Evolutionary conservation across 495 filamentous ascomycete genomes (phyloP), one percentile per base, ranked within the genome.

Genomic region (Elaphomyces granulatus): DNA sequence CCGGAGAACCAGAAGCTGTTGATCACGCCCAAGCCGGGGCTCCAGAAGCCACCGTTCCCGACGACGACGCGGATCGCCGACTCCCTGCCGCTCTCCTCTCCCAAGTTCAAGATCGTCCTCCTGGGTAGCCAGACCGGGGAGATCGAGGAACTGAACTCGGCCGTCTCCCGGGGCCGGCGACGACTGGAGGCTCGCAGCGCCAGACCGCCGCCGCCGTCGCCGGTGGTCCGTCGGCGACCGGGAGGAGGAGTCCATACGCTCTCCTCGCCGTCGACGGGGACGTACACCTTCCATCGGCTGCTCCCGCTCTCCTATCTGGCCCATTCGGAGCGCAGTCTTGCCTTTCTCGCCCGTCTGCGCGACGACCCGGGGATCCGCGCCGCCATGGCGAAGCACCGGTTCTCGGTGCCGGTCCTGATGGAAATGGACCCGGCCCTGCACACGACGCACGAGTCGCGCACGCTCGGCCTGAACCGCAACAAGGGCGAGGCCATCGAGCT

Each of bases 351-450:
- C 48, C 75, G 83, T 0, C 70, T 98, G 4, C 72, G 74, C 45
- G 68, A 74, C 41, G 90, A 98, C 66, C 76, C 85, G 0, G 90
- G 90, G 30, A 90, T 98, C 61, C 74, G 74, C 42, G 60, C 76
- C 17, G 70, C 77, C 12, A 98, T 98, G 90, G 59, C 68, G 8
- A 74, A 74, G 41, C 86, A 94, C 63, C 72, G 75, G 33, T 94
- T 90, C 66, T 73, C 71, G 34, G 90, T 98, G n/a, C 77, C 77
- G 0, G 56, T 95, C 14, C 67, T 98, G 2, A 93, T 86, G 3
- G 90, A 98, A 59, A 96, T 98, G 88, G 78, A 96, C 48, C 90
- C 90, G 1, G 62, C 76, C 0, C 71, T 77, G 42, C 79, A 95
- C 54, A 94, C 88, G 2, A 81, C 74, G 12, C 75, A 76, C 53